phyloP scores from a whole-genome alignment of 495 filamentous ascomycete genomes.

The Lasiosphaeria ovina region DNA sequence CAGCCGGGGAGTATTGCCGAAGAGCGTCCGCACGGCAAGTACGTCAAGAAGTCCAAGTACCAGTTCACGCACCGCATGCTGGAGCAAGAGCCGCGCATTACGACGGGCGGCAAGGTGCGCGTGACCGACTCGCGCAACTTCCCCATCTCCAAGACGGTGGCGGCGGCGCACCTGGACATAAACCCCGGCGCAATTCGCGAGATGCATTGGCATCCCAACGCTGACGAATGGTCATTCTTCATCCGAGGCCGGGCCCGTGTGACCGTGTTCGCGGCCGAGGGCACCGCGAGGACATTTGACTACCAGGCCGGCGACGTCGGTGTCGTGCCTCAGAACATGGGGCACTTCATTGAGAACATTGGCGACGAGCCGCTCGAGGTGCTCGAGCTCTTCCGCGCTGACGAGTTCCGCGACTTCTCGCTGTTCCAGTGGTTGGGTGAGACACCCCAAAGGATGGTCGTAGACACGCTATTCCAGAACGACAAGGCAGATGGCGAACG shows the following conservation, averaged over 20 bases:
- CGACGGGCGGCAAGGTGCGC: conserved; percentile 56
- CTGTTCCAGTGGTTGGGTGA: conserved; percentile 69
- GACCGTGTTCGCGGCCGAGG: conserved; percentile 51
- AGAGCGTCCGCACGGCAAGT: conserved; percentile 42
- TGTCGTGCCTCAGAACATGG: conserved; percentile 59
- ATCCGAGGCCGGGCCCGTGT: conserved; percentile 49
- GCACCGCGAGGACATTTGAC: conserved; percentile 47
- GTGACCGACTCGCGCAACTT: conserved; percentile 68
- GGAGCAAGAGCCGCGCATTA: conserved; percentile 51
- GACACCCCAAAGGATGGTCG: conserved; percentile 59
- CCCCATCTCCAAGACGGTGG: conserved; percentile 60
- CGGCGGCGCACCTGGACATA: conserved; percentile 59
- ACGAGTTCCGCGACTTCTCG: conserved; percentile 61
- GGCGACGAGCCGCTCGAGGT: conserved; percentile 59
- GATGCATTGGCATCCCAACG: conserved; percentile 60
- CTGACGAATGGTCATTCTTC: conserved; percentile 59
- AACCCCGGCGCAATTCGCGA: conserved; percentile 58
- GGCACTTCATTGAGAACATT: conserved; percentile 63
- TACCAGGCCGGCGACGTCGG: conserved; percentile 57
- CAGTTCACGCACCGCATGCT: conserved; percentile 64
- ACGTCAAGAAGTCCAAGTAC: conserved; percentile 57
- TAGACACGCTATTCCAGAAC: conserved; percentile 58
- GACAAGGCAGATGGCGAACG: conserved; percentile 53
- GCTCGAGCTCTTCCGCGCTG: conserved; percentile 58
- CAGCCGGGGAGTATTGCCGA: conserved; percentile 46